Evolutionary conservation across 164 flowering plant genomes (phyloP).

Genomic region (Berberis thunbergii): DNA sequence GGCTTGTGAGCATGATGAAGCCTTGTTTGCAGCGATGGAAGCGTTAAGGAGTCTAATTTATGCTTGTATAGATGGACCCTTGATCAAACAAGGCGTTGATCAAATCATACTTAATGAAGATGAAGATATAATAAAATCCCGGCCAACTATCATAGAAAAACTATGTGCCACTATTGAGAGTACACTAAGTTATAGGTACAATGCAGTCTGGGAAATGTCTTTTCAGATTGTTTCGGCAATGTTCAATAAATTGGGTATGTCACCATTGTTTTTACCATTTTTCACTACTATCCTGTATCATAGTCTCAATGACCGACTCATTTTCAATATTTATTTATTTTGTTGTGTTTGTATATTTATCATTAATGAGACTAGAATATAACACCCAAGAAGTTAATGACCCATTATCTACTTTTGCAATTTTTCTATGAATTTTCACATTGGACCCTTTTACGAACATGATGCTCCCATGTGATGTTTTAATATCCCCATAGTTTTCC

Average conservation of each 20-base stretch:
- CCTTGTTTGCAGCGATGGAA: constrained; percentile 56
- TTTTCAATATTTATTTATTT: too few species aligned
- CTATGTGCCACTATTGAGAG: constrained; percentile 71
- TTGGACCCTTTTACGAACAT: too few species aligned
- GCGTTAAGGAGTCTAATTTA: constrained; percentile 57
- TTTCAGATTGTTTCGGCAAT: constrained; percentile 69
- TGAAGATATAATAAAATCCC: constrained; percentile 31
- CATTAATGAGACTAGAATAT: too few species aligned
- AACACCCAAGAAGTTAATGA: too few species aligned
- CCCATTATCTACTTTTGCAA: too few species aligned
- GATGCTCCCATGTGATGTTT: too few species aligned
- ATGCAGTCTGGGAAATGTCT: constrained; percentile 70
- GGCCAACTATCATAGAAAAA: constrained; percentile 75
- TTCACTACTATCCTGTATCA: not conserved
- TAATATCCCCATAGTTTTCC: too few species aligned
- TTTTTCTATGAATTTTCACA: too few species aligned
- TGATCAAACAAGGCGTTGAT: constrained; percentile 74
- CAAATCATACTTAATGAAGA: constrained; percentile 21
- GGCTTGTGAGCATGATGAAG: constrained; percentile 77
- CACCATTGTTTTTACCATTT: not conserved
- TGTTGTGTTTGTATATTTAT: too few species aligned
- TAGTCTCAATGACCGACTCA: not conserved
- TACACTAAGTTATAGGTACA: constrained; percentile 66
- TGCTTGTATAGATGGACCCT: constrained; percentile 62
- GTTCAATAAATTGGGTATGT: constrained; percentile 85